These are phyloP conservation scores for Leccinellum luteum DNA, from an alignment of 768 basidiomycete species.

Conservation along the genomic window DNA sequence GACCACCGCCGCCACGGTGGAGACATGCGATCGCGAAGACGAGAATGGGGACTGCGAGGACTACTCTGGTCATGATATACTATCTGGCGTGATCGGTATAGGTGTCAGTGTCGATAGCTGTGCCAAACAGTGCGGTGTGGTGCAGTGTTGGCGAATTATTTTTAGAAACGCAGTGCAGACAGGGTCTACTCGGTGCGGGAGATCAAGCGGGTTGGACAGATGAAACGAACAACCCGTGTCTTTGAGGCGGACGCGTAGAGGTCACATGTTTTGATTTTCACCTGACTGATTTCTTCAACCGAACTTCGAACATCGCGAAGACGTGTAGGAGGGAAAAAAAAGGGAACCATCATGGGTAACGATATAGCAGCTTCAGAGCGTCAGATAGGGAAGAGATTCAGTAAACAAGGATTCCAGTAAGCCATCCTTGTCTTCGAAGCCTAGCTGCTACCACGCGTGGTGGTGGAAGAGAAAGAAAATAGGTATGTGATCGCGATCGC, in stretches of 20 bases:
- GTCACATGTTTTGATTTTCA: background rate
- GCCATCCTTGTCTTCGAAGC: background rate
- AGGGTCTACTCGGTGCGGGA: background rate
- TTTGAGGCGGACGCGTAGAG: background rate
- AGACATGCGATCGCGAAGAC: conserved; percentile 11
- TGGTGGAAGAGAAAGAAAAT: background rate
- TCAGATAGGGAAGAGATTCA: background rate
- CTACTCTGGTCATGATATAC: conserved; percentile 2
- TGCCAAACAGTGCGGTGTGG: background rate
- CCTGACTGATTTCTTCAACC: too few species aligned
- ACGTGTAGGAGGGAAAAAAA: background rate
- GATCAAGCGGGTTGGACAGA: background rate
- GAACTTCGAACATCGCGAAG: background rate
- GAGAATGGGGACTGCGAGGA: background rate
- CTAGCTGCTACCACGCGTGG: background rate
- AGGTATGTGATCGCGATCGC: conserved; percentile 3
- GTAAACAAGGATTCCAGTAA: background rate
- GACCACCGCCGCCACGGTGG: background rate
- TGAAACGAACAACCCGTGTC: background rate
- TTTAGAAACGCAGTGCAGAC: background rate
- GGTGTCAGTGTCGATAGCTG: background rate
- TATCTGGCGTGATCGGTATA: background rate
- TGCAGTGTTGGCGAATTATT: background rate
- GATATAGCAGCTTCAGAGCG: too few species aligned
- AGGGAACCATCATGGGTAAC: too few species aligned